phyloP scores from a whole-genome alignment of 2,329 filamentous ascomycete genomes.

The Diaporthe eres region DNA sequence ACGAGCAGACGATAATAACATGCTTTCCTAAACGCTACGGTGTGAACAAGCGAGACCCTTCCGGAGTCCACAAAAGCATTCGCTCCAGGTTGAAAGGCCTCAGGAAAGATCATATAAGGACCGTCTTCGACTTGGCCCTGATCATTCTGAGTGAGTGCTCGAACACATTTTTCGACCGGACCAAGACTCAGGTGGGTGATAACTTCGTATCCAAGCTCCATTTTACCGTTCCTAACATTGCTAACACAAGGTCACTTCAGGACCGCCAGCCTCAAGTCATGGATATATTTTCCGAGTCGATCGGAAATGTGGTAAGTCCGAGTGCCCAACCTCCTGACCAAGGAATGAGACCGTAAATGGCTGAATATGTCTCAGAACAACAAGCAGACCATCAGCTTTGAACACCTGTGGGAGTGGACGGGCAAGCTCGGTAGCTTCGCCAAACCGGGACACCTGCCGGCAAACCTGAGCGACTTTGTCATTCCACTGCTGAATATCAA shows the following conservation, averaged over 20 bases:
- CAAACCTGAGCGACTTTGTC: background rate
- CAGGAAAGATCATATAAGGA: slow-evolving; percentile 41
- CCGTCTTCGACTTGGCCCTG: slow-evolving; percentile 44
- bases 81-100: slow-evolving; percentile 36
- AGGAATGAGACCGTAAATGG: too few species aligned
- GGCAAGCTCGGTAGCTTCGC: slow-evolving; percentile 31
- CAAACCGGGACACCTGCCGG: background rate
- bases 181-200: slow-evolving; percentile 12
- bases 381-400: slow-evolving; percentile 52
- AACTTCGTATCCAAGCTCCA: too few species aligned
- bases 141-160: slow-evolving; percentile 44
- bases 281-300: slow-evolving; percentile 54
- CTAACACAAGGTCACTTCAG: background rate
- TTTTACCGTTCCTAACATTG: too few species aligned
- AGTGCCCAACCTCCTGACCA: too few species aligned
- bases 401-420: slow-evolving; percentile 54
- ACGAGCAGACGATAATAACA: slow-evolving; percentile 41
- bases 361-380: background rate
- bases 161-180: slow-evolving; percentile 44
- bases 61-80: slow-evolving; percentile 44
- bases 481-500: slow-evolving; percentile 56
- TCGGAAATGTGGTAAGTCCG: slow-evolving; percentile 54
- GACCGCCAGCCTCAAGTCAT: slow-evolving; percentile 18
- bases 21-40: slow-evolving; percentile 36
- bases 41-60: slow-evolving; percentile 37